Evolutionary conservation across 768 basidiomycete species (phyloP), one percentile per base, ranked within the genome.

Genomic region (Collybia nuda): DNA sequence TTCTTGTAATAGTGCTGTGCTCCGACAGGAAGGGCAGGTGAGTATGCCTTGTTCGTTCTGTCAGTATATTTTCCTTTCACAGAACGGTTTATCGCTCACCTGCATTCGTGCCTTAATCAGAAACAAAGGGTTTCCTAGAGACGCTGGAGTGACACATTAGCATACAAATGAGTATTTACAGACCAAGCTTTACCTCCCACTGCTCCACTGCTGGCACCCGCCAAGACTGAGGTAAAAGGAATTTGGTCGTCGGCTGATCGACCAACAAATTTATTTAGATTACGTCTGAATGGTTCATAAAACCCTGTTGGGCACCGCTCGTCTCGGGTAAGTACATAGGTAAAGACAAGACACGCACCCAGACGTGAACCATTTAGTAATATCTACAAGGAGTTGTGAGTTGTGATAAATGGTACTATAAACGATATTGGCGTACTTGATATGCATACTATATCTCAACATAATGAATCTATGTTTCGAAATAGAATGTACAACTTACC

Each of bases 41-140:
- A 98, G 70, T 93, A 99, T 23, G 97, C 97, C 87, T 90, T 50
- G 21, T 38, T 40, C 40, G 40, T 43, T 43, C n/a, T 22, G 47
- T 36, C 8, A 17, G 21, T n/a, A 47, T 36, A 3, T 40, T 15
- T 32, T 29, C 18, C 9, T 2, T 26, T 44, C 41, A 36, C 46
- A 40, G 47, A 42, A 24, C 44, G 29, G 47, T 17, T 32, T 22
- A n/a, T 14, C 26, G 36, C 68, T 43, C 15, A 86, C 88, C 78
- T 99, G 97, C 89, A 99, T 98, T 40, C 97, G 84, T 5, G 97
- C 97, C 72, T 99, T 99, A 64, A 99, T 84, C 50, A 99, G 74
- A 70, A 97, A 99, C 11, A 97, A 71, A 0, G 94, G 94, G 65
- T 92, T 96, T 37, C 93, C 94, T 38, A 94, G 68, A 44, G 78